Percentiles rank a stretch among this genome's conserved stretches.
Conservation (phyloP, 306 rosid species). For the Fragaria vesca region DNA sequence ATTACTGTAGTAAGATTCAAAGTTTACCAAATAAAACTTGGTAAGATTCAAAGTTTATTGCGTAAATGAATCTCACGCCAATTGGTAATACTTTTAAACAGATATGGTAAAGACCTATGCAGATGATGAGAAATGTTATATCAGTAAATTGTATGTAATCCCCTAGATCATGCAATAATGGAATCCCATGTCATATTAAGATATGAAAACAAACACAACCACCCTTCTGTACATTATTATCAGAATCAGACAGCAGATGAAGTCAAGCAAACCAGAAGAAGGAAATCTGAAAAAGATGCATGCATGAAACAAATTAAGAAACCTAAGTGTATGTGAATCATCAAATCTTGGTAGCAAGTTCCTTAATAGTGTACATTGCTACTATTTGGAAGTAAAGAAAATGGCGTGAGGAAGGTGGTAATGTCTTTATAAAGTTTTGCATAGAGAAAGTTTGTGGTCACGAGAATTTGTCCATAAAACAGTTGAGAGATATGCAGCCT, state of each 20-base stretch:
- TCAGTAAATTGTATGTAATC: background rate
- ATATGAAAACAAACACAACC: constrained; percentile 8
- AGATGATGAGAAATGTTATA: background rate
- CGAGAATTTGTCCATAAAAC: constrained; percentile 33
- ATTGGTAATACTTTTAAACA: background rate
- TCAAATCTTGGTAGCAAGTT: background rate
- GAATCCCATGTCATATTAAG: background rate
- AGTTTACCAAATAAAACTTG: background rate
- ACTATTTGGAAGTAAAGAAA: constrained; percentile 16
- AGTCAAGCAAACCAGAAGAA: background rate
- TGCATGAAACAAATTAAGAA: background rate
- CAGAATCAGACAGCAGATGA: background rate
- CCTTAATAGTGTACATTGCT: background rate
- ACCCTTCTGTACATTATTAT: background rate
- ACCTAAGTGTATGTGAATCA: background rate
- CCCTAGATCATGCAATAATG: background rate
- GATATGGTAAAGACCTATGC: background rate
- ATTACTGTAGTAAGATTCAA: background rate
- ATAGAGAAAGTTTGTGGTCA: constrained; percentile 14
- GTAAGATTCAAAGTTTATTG: background rate
- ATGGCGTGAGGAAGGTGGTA: constrained; percentile 27
- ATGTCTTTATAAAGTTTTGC: constrained; percentile 7
- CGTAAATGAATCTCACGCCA: background rate
- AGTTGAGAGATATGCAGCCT: constrained; percentile 16
- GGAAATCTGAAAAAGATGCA: background rate